These are phyloP conservation scores for Trametes cinnabarina DNA, from an alignment of 768 basidiomycete genomes.

Conservation along the genomic window DNA sequence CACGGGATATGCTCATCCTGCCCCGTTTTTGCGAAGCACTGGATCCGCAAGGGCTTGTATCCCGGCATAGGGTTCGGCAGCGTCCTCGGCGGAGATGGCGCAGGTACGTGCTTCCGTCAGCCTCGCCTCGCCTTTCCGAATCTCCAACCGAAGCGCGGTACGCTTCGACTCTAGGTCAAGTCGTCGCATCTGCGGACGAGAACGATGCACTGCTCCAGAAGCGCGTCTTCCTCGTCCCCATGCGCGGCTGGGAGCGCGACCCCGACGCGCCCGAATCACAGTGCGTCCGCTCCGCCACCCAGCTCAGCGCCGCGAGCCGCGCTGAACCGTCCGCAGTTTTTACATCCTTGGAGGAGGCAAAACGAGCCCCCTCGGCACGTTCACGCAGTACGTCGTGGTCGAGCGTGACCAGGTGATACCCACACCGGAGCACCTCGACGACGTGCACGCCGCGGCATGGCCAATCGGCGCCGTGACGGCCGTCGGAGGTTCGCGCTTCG, in stretches of 20 bases:
- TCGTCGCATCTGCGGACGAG: conserved; percentile 54
- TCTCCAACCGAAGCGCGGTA: not conserved
- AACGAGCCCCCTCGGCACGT: conserved; percentile 62
- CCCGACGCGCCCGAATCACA: conserved; percentile 63
- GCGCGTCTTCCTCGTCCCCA: conserved; percentile 75
- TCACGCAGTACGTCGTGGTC: conserved; percentile 73
- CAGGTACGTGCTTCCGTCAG: conserved; percentile 44
- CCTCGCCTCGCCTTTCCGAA: no score
- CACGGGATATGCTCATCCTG: no score
- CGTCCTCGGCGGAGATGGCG: conserved; percentile 71
- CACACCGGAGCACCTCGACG: conserved; percentile 65
- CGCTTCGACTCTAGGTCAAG: conserved; percentile 45
- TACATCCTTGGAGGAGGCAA: conserved; percentile 62
- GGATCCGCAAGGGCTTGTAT: conserved; percentile 70
- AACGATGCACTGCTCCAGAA: conserved; percentile 56
- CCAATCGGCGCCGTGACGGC: conserved; percentile 78
- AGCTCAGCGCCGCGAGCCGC: not conserved
- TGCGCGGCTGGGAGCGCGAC: conserved; percentile 70
- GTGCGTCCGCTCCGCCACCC: conserved; percentile 35
- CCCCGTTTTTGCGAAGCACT: conserved; percentile 50
- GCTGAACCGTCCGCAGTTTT: conserved; percentile 40
- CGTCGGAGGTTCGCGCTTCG: conserved; percentile 17
- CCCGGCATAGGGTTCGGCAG: conserved; percentile 59
- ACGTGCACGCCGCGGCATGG: conserved; percentile 72
- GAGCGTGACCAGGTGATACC: conserved; percentile 64